Base-by-base conservation (phyloP, 2,329 filamentous ascomycete species). In the Albophoma yamanashiensis region DNA sequence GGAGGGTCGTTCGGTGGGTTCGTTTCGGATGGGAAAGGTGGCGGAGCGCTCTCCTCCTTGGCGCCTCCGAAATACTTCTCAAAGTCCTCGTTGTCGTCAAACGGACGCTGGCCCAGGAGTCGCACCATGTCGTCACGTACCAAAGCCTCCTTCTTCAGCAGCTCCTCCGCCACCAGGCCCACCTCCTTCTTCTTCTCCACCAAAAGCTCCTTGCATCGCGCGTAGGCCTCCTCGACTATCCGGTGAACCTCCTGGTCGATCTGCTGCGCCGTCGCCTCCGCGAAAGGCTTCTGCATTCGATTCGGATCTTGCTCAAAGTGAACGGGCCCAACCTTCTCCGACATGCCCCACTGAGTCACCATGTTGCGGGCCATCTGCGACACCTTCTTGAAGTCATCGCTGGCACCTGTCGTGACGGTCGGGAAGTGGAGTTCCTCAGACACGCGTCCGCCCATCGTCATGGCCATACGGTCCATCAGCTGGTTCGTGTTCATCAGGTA, bases 281-380 rank as follows among this genome's bases (percentile, higher is more conserved):
- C 93, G 77, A 97, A 99, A 0, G 94, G 94, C 79, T 99, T 99
- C 72, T 92, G 87, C 62, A 97, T 77, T 70, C 90, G 87, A 72
- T 90, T 89, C 64, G 89, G 83, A 69, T 91, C 82, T 71, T 90
- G 89, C 68, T 94, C 89, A 74, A 93, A 99, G 79, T 95, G 89
- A 64, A 99, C 82, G 64, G 92, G 92, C 38, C 93, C 93, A 55
- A 99, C 88, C 78, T 96, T 95, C 66, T 90, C 85, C 47, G 89
- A 95, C 94, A 99, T 99, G 66, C 94, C 94, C 88, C 92, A 99
- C 74, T 96, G 91, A n/a, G 93, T 99, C 38, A 99, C 94, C 94
- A 99, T 99, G 63, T 89, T 88, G 22, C 90, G 95, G 4, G 94
- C 95, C 89, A 97, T 93, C 60, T 87, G 85, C 2, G 94, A 97